A percentile compares a stretch with the other conserved stretches of the same genome.
Evolutionary conservation across 495 filamentous ascomycete species (phyloP).

Genomic region (Halenospora varia): DNA sequence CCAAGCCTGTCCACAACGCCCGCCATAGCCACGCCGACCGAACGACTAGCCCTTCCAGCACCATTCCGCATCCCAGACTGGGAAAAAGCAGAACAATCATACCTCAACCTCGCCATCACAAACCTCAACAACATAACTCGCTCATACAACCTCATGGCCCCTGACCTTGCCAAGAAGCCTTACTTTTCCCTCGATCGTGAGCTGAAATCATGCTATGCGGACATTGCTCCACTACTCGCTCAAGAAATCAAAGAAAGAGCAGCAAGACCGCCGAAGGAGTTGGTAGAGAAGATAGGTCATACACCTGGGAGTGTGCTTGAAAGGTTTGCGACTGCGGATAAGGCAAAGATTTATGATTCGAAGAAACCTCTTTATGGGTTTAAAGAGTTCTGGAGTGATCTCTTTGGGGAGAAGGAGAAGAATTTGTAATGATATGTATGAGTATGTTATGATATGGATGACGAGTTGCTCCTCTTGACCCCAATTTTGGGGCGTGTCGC

Average conservation of each 20-base stretch:
- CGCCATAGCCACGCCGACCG: not conserved
- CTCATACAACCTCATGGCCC: slow-evolving; percentile 93
- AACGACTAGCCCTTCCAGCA: slow-evolving; percentile 22
- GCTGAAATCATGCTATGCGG: slow-evolving; percentile 73
- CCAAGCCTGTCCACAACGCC: not conserved
- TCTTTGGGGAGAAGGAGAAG: slow-evolving; percentile 60
- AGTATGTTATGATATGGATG: too few species aligned
- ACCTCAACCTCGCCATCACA: slow-evolving; percentile 72
- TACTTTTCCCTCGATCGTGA: slow-evolving; percentile 86
- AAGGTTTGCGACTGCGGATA: slow-evolving; percentile 41
- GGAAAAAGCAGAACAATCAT: slow-evolving; percentile 67
- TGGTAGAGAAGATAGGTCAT: slow-evolving; percentile 32
- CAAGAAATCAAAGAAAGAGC: slow-evolving; percentile 69
- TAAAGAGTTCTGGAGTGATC: slow-evolving; percentile 81
- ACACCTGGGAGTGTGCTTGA: slow-evolving; percentile 44
- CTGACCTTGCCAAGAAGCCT: slow-evolving; percentile 86
- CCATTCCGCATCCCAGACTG: slow-evolving; percentile 65
- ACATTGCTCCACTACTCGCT: slow-evolving; percentile 74
- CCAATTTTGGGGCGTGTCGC: too few species aligned
- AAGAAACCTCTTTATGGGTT: slow-evolving; percentile 75
- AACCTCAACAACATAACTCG: slow-evolving; percentile 77
- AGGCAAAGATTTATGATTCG: slow-evolving; percentile 64
- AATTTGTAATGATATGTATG: too few species aligned
- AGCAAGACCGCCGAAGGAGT: slow-evolving; percentile 39
- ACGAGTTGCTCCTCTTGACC: too few species aligned